Evolutionary conservation across 139 green algal species (phyloP).

Genomic region (Closterium sp.): DNA sequence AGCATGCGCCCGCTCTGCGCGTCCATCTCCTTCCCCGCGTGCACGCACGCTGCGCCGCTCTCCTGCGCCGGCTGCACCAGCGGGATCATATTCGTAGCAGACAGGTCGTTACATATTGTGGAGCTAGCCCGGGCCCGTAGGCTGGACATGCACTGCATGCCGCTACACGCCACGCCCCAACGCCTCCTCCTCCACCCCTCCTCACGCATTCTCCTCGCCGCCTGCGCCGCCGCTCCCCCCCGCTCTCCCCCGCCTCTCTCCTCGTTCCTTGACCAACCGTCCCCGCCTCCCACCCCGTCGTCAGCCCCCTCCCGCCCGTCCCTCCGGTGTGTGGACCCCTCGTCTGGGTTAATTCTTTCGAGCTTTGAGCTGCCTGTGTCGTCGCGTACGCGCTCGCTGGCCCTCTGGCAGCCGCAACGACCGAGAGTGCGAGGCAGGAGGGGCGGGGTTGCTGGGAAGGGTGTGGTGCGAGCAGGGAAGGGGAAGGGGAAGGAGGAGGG

Average conservation of each 20-base stretch:
- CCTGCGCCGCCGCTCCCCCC: conserved; percentile 4
- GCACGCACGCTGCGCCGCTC: conserved; percentile 40
- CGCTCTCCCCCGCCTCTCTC: background rate
- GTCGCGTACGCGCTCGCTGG: background rate
- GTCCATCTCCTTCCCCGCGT: conserved; percentile 35
- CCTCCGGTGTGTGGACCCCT: background rate
- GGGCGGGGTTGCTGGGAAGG: background rate
- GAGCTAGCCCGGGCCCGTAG: conserved; percentile 28
- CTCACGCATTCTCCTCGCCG: conserved; percentile 23
- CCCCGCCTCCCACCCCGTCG: background rate
- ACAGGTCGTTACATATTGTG: conserved; percentile 49
- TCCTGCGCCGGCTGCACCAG: conserved; percentile 35
- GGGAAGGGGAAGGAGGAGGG: background rate
- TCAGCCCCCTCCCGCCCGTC: background rate
- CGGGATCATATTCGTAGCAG: conserved; percentile 38
- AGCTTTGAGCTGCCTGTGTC: background rate
- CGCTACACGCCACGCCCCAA: conserved; percentile 27
- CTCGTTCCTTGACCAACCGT: background rate
- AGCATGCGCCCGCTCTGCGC: conserved; percentile 16
- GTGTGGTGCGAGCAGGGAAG: background rate
- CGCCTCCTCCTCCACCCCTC: conserved; percentile 40
- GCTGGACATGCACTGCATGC: conserved; percentile 34
- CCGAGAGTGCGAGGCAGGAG: background rate
- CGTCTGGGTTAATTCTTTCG: background rate
- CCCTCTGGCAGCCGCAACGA: background rate